These are phyloP conservation scores for Bertia moriformis DNA, from an alignment of 2,329 filamentous ascomycete species.

Conservation along the genomic window DNA sequence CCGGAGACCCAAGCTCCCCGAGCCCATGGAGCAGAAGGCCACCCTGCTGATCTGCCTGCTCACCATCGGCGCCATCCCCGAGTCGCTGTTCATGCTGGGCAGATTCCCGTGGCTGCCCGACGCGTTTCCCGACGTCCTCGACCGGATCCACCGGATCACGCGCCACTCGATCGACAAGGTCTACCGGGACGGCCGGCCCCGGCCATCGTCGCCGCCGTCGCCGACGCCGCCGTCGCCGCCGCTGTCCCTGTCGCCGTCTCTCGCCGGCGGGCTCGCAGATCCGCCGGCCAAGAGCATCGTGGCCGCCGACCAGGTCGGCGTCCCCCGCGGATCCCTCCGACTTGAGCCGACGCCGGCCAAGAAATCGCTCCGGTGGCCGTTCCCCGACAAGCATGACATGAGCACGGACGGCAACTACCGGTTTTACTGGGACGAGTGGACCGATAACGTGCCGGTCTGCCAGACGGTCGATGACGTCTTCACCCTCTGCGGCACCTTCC, in stretches of 20 bases:
- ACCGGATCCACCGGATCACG: constrained; percentile 71
- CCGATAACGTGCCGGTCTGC: constrained; percentile 81
- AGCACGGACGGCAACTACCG: constrained; percentile 73
- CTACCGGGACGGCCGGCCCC: constrained; percentile 26
- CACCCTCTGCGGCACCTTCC: constrained; percentile 65
- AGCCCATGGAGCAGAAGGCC: constrained; percentile 78
- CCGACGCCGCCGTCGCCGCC: constrained; percentile 20
- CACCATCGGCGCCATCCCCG: constrained; percentile 80
- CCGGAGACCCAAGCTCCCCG: constrained; percentile 40
- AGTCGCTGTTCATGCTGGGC: constrained; percentile 81
- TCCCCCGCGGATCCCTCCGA: constrained; percentile 55
- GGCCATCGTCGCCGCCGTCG: constrained; percentile 21
- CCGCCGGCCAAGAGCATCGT: constrained; percentile 26
- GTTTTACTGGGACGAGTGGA: constrained; percentile 97
- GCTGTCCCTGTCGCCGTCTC: constrained; percentile 16
- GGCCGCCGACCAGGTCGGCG: constrained; percentile 47
- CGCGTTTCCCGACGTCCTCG: constrained; percentile 65
- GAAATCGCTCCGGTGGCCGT: constrained; percentile 68
- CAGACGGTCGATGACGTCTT: constrained; percentile 85
- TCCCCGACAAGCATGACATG: constrained; percentile 62
- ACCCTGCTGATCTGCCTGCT: constrained; percentile 71
- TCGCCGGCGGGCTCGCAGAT: constrained; percentile 29
- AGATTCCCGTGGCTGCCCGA: constrained; percentile 87
- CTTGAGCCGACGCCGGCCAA: constrained; percentile 42
- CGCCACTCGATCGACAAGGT: constrained; percentile 72